These are phyloP conservation scores for Aspergillus caelatus DNA, from an alignment of 2,329 filamentous ascomycete genomes.

Conservation along the genomic window DNA sequence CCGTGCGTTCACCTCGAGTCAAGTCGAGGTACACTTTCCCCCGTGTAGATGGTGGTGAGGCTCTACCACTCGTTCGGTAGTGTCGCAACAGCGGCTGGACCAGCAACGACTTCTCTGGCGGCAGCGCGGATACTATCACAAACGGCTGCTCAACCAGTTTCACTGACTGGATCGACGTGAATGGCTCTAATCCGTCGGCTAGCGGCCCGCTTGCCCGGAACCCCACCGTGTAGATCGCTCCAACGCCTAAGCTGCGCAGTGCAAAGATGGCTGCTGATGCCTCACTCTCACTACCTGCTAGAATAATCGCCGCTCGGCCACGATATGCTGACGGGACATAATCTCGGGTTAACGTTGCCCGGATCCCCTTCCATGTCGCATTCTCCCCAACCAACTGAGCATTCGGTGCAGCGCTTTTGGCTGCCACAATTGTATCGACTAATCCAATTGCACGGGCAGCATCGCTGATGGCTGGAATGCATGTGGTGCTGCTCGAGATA, in stretches of 20 bases:
- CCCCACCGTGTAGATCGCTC: constrained; percentile 81
- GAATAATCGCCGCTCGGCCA: constrained; percentile 72
- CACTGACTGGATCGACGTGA: constrained; percentile 74
- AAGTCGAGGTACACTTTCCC: constrained; percentile 80
- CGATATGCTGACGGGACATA: constrained; percentile 81
- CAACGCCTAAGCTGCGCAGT: constrained; percentile 72
- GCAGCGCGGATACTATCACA: constrained; percentile 77
- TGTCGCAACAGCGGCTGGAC: constrained; percentile 77
- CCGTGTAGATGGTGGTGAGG: constrained; percentile 39
- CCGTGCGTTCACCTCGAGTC: constrained; percentile 68
- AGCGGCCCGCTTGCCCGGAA: constrained; percentile 66
- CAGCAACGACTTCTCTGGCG: constrained; percentile 75
- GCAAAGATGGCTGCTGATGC: constrained; percentile 80
- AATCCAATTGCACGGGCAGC: constrained; percentile 78
- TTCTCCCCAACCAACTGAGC: constrained; percentile 73
- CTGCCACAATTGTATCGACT: constrained; percentile 77
- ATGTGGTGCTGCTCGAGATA: constrained; percentile 59
- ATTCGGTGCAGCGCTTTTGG: constrained; percentile 37
- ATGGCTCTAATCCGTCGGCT: constrained; percentile 66
- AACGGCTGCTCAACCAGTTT: constrained; percentile 79
- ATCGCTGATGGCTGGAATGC: constrained; percentile 70
- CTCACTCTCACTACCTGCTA: constrained; percentile 73
- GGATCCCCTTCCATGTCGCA: constrained; percentile 81
- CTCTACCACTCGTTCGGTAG: constrained; percentile 56
- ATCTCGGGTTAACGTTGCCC: constrained; percentile 77